Conservation (phyloP, 2,329 filamentous ascomycete species). For the Exophiala xenobiotica region DNA sequence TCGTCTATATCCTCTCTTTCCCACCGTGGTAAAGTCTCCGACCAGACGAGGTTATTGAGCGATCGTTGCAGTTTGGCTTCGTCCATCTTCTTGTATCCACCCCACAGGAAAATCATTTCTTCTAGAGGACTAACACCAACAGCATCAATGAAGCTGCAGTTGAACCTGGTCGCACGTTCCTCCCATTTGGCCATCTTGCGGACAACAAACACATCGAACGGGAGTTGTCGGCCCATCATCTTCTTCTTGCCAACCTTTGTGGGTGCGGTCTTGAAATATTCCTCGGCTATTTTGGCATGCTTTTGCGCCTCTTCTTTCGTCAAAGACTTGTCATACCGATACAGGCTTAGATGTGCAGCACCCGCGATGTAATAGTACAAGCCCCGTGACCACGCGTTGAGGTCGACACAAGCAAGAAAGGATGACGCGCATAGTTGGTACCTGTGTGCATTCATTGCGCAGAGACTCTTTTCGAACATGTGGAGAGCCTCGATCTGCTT, state of each 20-base stretch:
- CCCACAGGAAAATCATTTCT: slow-evolving; percentile 95
- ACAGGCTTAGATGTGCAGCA: slow-evolving; percentile 74
- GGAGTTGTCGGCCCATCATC: slow-evolving; percentile 85
- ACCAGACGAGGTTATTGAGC: slow-evolving; percentile 65
- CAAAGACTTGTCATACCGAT: slow-evolving; percentile 57
- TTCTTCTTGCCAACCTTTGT: slow-evolving; percentile 77
- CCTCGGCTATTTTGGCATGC: slow-evolving; percentile 65
- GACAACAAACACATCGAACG: slow-evolving; percentile 81
- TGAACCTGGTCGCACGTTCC: slow-evolving; percentile 65
- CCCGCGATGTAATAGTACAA: slow-evolving; percentile 89
- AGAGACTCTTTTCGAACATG: slow-evolving; percentile 78
- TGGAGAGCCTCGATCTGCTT: slow-evolving; percentile 85
- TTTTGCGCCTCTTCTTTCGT: slow-evolving; percentile 46
- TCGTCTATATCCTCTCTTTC: slow-evolving; percentile 57
- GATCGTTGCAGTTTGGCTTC: slow-evolving; percentile 63
- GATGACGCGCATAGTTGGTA: slow-evolving; percentile 71
- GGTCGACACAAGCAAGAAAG: slow-evolving; percentile 68
- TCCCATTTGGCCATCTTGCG: slow-evolving; percentile 90
- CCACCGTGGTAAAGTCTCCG: slow-evolving; percentile 51
- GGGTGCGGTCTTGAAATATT: slow-evolving; percentile 70
- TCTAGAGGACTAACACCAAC: slow-evolving; percentile 76
- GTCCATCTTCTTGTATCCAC: slow-evolving; percentile 79
- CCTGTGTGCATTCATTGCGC: slow-evolving; percentile 74
- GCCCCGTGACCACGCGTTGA: slow-evolving; percentile 88
- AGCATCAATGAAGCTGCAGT: slow-evolving; percentile 72